Evolutionary conservation across 1,139 yeast genomes (phyloP).

Genomic region (Pichia sp.): DNA sequence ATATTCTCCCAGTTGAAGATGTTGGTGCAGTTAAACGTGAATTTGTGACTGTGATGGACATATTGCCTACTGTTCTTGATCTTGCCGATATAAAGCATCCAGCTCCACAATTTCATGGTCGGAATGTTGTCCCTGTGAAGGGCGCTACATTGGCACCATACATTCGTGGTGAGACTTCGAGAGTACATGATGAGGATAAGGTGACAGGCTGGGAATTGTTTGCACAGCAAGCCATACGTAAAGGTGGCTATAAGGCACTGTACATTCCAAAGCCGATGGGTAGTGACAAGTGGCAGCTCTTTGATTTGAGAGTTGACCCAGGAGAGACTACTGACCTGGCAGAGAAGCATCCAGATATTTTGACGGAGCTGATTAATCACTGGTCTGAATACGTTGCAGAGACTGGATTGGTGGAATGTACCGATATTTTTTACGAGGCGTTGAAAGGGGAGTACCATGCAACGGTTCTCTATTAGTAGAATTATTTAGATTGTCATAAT

Average conservation of each 20-base stretch:
- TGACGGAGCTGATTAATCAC: conserved; percentile 36
- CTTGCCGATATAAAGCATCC: conserved; percentile 41
- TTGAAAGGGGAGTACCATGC: conserved; percentile 8
- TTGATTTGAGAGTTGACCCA: conserved; percentile 35
- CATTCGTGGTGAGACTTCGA: conserved; percentile 24
- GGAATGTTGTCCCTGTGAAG: conserved; percentile 33
- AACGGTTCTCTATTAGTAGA: conserved; percentile 3
- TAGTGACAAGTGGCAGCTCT: conserved; percentile 44
- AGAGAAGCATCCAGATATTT: conserved; percentile 27
- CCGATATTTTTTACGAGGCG: conserved; percentile 8
- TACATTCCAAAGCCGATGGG: conserved; percentile 45
- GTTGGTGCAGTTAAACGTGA: conserved; percentile 26
- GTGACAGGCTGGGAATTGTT: conserved; percentile 55
- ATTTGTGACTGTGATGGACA: not conserved
- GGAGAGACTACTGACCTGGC: conserved; percentile 41
- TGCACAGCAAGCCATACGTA: conserved; percentile 48
- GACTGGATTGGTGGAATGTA: conserved; percentile 40
- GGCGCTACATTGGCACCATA: conserved; percentile 38
- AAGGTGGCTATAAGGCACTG: conserved; percentile 43
- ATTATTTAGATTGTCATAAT: too few species aligned
- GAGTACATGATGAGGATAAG: conserved; percentile 37
- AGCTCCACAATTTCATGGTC: conserved; percentile 32
- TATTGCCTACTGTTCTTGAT: conserved; percentile 35
- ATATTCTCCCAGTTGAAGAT: conserved; percentile 18
- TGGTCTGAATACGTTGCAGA: conserved; percentile 51